These are phyloP conservation scores for Sphagnum contortum DNA, from an alignment of 225 moss, liverwort and hornwort genomes.

Conservation along the genomic window DNA sequence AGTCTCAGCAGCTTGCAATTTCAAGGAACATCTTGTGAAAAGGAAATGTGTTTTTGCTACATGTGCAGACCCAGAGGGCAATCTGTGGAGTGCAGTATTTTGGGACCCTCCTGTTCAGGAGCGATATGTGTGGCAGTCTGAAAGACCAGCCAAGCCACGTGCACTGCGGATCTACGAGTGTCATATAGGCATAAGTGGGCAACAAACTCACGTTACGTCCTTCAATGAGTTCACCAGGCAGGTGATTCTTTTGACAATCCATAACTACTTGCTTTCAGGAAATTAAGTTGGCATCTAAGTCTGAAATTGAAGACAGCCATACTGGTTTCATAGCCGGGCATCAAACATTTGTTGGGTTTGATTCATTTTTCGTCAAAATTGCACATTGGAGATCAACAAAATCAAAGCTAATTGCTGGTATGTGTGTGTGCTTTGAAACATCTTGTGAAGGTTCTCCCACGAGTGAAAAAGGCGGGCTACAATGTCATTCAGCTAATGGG, in stretches of 20 bases:
- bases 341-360: no score
- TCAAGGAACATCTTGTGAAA: no score
- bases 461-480: constrained; percentile 67
- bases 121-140: constrained; percentile 61
- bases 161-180: constrained; percentile 94
- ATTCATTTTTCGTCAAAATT: no score
- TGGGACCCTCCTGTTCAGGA: constrained; percentile 78
- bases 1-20: no score
- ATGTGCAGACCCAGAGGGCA: constrained; percentile 49
- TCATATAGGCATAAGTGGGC: constrained; percentile 85
- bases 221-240: constrained; percentile 60
- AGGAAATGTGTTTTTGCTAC: neutral
- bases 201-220: constrained; percentile 57
- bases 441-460: constrained; percentile 65
- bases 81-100: constrained; percentile 55
- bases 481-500: constrained; percentile 85
- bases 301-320: no score
- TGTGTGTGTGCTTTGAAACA: no score
- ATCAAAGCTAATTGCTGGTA: no score
- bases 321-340: no score
- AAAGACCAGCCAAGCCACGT: constrained; percentile 53
- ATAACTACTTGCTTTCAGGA: neutral
- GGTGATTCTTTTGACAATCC: constrained; percentile 19
- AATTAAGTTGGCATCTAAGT: no score
- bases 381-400: no score